Evolutionary conservation across 106 monocot species (phyloP).

Genomic region (Apostasia shenzhenica): DNA sequence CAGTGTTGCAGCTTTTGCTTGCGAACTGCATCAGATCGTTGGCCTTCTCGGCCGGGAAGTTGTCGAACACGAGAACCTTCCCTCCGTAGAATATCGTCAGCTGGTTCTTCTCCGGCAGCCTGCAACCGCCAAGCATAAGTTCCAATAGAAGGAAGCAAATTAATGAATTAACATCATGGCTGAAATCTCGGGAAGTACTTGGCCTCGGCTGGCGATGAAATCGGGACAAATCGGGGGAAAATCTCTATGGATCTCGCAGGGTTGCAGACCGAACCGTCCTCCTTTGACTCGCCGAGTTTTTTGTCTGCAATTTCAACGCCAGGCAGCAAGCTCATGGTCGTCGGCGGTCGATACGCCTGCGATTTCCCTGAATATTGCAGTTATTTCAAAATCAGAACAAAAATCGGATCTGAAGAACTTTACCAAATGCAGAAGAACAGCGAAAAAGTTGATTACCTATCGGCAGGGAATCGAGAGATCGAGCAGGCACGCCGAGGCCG

Average conservation of each 20-base stretch:
- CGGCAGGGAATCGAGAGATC: neutral
- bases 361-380: conserved; percentile 10
- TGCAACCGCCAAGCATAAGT: neutral
- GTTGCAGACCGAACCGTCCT: neutral
- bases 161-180: neutral
- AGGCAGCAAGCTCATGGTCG: conserved; percentile 52
- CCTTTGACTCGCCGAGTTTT: neutral
- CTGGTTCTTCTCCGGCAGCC: conserved; percentile 5
- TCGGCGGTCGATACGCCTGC: conserved; percentile 27
- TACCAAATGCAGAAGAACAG: neutral
- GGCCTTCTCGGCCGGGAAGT: conserved; percentile 19
- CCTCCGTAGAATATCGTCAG: conserved; percentile 19
- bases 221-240: conserved; percentile 40
- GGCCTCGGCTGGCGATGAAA: neutral
- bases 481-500: conserved; percentile 28
- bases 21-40: conserved; percentile 19
- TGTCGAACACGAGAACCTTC: conserved; percentile 19
- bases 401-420: neutral
- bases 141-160: neutral
- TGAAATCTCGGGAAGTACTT: conserved; percentile 1
- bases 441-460: neutral
- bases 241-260: conserved; percentile 27
- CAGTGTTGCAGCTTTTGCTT: neutral
- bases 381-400: neutral
- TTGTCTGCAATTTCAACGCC: conserved; percentile 15